phyloP scores from a whole-genome alignment of 2,329 filamentous ascomycete genomes.

The Pseudocercospora crystallina region DNA sequence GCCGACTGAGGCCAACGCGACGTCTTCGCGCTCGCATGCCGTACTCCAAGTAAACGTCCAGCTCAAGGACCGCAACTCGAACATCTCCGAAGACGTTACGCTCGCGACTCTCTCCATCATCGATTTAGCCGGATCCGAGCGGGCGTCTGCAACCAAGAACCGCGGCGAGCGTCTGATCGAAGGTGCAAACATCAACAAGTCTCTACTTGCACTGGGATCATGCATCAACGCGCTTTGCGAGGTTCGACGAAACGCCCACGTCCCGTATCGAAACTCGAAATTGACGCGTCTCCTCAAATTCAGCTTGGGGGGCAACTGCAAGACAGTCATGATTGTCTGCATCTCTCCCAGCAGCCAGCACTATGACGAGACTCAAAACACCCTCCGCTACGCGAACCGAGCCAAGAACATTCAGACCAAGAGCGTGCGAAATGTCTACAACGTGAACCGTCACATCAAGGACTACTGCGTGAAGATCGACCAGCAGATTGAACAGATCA shows the following conservation, averaged over 20 bases:
- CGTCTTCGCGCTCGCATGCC: conserved; percentile 93
- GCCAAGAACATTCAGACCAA: conserved; percentile 99
- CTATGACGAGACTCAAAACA: conserved; percentile 98
- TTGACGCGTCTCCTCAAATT: conserved; percentile 94
- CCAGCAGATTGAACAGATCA: conserved; percentile 95
- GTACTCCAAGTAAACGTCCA: conserved; percentile 96
- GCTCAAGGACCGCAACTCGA: conserved; percentile 89
- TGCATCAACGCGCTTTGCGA: conserved; percentile 99
- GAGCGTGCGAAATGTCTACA: conserved; percentile 98
- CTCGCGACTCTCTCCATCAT: conserved; percentile 99
- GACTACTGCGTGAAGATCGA: conserved; percentile 99
- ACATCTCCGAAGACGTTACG: conserved; percentile 90
- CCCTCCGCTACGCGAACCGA: conserved; percentile 91
- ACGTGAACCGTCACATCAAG: conserved; percentile 98
- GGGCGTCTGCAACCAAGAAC: conserved; percentile 95
- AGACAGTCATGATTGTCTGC: conserved; percentile 99
- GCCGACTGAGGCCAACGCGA: conserved; percentile 94
- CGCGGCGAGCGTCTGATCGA: conserved; percentile 86
- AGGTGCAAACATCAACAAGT: conserved; percentile 99
- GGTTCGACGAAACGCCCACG: conserved; percentile 83
- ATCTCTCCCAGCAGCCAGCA: conserved; percentile 95
- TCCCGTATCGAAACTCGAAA: conserved; percentile 97
- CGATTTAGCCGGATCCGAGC: conserved; percentile 91
- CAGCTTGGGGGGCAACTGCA: conserved; percentile 95
- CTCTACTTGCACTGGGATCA: conserved; percentile 85